A percentile compares a stretch with the other conserved stretches of the same genome.
These are phyloP conservation scores for Heterococcus sp. DNA, from an alignment of 108 stramenopile genomes.

Conservation along the genomic window DNA sequence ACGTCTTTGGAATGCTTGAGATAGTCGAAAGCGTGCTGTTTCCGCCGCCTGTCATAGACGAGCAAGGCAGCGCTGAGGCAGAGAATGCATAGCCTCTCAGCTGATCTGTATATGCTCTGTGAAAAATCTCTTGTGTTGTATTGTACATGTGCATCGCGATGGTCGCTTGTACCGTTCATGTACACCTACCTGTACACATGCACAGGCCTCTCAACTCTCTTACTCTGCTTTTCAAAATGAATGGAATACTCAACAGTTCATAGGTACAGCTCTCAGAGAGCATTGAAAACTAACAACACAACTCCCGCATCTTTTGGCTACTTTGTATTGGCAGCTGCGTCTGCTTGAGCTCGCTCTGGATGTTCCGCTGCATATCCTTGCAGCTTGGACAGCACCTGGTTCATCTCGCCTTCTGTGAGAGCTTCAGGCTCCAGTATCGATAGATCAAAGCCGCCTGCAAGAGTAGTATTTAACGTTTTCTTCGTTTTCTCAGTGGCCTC, in stretches of 20 bases:
- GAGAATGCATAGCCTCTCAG: background rate
- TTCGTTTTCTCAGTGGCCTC: too few species aligned
- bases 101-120: background rate
- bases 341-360: background rate
- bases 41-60: conserved; percentile 1
- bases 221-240: too few species aligned
- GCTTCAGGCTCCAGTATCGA: background rate
- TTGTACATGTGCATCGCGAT: background rate
- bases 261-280: too few species aligned
- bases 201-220: too few species aligned
- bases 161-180: background rate
- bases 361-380: background rate
- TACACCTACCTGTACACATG: too few species aligned
- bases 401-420: background rate
- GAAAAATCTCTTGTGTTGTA: too few species aligned
- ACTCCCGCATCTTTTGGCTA: too few species aligned
- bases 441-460: too few species aligned
- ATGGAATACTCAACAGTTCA: too few species aligned
- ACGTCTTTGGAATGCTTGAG: conserved; percentile 15
- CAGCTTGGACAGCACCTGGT: background rate
- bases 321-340: too few species aligned
- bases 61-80: background rate
- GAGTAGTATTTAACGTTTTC: background rate
- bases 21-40: conserved; percentile 14
- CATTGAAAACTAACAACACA: too few species aligned